Conservation (phyloP, 305 asterid genomes). For the Solanum hybrid region DNA sequence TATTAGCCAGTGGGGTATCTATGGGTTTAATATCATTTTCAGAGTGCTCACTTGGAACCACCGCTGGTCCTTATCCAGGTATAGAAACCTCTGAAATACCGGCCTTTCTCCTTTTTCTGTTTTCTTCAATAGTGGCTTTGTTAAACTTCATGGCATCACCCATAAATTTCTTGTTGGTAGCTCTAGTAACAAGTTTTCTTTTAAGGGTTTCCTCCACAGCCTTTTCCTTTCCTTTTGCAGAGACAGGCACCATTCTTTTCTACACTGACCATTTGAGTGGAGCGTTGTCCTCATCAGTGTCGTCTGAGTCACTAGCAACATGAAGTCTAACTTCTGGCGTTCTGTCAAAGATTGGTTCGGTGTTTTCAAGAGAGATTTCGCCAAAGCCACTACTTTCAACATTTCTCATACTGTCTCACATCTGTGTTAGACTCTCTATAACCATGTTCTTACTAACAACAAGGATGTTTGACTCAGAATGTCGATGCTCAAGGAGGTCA, state of each 20-base stretch:
- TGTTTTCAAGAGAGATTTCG: neutral
- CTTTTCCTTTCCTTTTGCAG: neutral
- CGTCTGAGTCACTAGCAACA: neutral
- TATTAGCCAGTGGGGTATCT: neutral
- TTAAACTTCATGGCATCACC: neutral
- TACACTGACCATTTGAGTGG: neutral
- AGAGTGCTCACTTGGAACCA: neutral
- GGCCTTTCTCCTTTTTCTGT: neutral
- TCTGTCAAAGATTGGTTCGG: neutral
- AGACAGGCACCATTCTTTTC: neutral
- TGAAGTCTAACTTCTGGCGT: neutral
- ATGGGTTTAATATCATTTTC: too few relatives aligned
- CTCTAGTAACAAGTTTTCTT: neutral
- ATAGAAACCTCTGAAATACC: neutral
- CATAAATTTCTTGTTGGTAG: neutral
- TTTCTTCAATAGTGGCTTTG: neutral
- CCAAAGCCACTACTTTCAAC: neutral
- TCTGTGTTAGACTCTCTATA: neutral
- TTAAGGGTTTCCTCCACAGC: neutral
- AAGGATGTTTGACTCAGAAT: neutral
- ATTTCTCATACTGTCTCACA: neutral
- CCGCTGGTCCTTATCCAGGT: neutral
- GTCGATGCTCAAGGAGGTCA: neutral
- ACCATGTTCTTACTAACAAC: neutral
- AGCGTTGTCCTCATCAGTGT: neutral